phyloP scores from a whole-genome alignment of 257 asterid genomes.

The Salvia hispanica region DNA sequence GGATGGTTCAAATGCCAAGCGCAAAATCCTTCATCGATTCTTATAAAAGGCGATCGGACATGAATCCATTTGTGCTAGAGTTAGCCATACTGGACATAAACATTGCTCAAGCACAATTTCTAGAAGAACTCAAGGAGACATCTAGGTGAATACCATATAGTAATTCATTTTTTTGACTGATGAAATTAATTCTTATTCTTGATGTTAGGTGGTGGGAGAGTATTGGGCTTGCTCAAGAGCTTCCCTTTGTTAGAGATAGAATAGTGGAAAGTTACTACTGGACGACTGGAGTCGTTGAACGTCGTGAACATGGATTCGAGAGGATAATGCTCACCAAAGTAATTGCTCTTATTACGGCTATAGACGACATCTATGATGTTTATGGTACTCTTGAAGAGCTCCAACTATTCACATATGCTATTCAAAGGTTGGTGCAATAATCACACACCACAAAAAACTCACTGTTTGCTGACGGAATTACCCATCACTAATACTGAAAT shows the following conservation, averaged over 20 bases:
- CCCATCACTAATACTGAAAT: no score
- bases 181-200: no score
- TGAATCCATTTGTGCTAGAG: not conserved
- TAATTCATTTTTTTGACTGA: no score
- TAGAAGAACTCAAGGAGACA: not conserved
- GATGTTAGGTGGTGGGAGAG: conserved; percentile 48
- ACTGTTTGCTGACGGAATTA: no score
- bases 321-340: conserved; percentile 23
- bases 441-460: no score
- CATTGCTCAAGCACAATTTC: not conserved
- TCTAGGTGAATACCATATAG: no score
- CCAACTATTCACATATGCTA: conserved; percentile 34
- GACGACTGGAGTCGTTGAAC: conserved; percentile 33
- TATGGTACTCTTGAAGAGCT: not conserved
- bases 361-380: conserved; percentile 17
- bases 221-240: conserved; percentile 40
- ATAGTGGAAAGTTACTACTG: conserved; percentile 47
- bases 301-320: not conserved
- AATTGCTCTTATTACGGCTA: conserved; percentile 34
- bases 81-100: not conserved
- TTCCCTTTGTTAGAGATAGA: conserved; percentile 54
- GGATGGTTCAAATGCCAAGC: not conserved
- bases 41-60: not conserved
- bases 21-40: not conserved
- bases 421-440: conserved; percentile 40